Evolutionary conservation across 1,284 basidiomycete species (phyloP).

Genomic region (Sanguinoderma infundibulare): DNA sequence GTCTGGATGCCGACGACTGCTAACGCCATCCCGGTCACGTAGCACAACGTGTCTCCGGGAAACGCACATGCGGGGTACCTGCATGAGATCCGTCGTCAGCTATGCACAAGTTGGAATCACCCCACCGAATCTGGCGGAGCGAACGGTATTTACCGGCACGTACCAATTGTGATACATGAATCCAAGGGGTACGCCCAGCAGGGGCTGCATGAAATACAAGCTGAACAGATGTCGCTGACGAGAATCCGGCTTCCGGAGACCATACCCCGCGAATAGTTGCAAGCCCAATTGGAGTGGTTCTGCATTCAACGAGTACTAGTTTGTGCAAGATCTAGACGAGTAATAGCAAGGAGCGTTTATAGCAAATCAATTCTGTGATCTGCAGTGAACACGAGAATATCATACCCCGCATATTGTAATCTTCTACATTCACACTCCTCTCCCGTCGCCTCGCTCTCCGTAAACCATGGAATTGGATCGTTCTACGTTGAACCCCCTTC

Average conservation of each 20-base stretch:
- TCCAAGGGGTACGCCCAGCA: constrained; percentile 88
- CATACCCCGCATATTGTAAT: too few species aligned
- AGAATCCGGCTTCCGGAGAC: constrained; percentile 86
- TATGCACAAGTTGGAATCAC: background rate
- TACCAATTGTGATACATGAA: constrained; percentile 96
- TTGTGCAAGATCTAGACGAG: too few species aligned
- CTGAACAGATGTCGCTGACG: constrained; percentile 92
- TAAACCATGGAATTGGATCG: too few species aligned
- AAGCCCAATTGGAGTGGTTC: too few species aligned
- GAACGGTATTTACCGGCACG: constrained; percentile 30
- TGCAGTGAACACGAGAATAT: too few species aligned
- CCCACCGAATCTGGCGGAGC: background rate
- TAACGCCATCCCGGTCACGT: constrained; percentile 97
- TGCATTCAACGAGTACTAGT: too few species aligned
- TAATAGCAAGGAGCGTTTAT: too few species aligned
- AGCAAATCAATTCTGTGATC: too few species aligned
- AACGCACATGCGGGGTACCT: constrained; percentile 97
- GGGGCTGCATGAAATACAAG: constrained; percentile 94
- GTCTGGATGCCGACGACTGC: constrained; percentile 95
- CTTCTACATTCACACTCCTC: too few species aligned
- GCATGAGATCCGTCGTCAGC: constrained; percentile 1
- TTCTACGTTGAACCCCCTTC: too few species aligned
- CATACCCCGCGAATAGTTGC: constrained; percentile 84
- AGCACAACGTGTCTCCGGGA: constrained; percentile 97
- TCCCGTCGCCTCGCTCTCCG: too few species aligned